Evolutionary conservation across 225 moss, liverwort and hornwort genomes (phyloP), one percentile per base, ranked within the genome.

Genomic region (Pseudisothecium myosuroides): DNA sequence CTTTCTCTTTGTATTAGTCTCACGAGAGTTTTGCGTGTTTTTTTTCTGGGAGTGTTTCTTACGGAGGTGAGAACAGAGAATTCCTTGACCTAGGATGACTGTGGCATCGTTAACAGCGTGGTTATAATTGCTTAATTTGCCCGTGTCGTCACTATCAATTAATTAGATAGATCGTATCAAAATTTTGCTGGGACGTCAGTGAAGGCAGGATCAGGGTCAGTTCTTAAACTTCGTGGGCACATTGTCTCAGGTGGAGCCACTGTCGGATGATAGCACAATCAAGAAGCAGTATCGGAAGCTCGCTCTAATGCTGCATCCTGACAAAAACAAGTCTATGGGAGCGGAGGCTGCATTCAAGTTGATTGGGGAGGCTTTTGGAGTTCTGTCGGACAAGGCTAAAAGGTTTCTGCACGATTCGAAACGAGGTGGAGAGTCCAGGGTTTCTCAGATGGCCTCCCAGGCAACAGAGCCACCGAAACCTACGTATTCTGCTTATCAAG

Each of bases 271-370:
- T 36, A 88, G 89, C 91, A 88, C 89, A n/a, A 93, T 98, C 52
- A 98, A 96, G 90, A 95, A 94, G 90, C 98, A 98, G 89, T 98
- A 97, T 58, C 93, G 98, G 84, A 98, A 91, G 90, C 90, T 98
- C 61, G 97, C 98, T 39, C 88, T 97, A 19, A 84, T 95, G 43
- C 92, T 98, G 74, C 98, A 98, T 90, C 98, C 98, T 8, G 98
- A 98, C n/a, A 98, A 98, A 63, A 98, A 98, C 81, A 96, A 96
- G 91, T 88, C 96, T 14, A 88, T 93, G 22, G 98, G 98, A 22
- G 98, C 98, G 43, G 97, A 97, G 87, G 95, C 97, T 36, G 98
- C 98, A 39, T 98, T 98, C 78, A 98, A 98, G 92, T 93, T 98
- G 66, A 92, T 98, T 36, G 95, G 97, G 62, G 97, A 98, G 84